Percentiles rank a stretch among this genome's conserved stretches.
Conservation (phyloP, 2,329 filamentous ascomycete species). For the Remersonia thermophila region DNA sequence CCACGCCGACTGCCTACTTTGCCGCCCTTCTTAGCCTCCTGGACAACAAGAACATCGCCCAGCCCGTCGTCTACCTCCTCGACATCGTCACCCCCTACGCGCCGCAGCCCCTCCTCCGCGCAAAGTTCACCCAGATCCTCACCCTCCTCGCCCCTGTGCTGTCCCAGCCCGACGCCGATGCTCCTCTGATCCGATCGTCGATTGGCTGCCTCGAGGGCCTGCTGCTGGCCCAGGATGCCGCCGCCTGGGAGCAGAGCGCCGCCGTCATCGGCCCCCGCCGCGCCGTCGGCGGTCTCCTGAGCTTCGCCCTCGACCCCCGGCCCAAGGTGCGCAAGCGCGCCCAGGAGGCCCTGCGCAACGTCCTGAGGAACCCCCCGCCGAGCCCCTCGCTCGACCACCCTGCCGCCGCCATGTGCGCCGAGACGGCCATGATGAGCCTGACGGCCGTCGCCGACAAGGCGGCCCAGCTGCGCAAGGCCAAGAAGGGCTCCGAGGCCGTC, state of each 20-base stretch:
- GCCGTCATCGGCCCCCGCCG: constrained; percentile 75
- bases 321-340: constrained; percentile 92
- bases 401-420: constrained; percentile 89
- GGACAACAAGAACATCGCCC: constrained; percentile 69
- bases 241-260: constrained; percentile 77
- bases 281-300: constrained; percentile 75
- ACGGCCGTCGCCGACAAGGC: constrained; percentile 58
- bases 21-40: constrained; percentile 86
- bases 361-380: constrained; percentile 75
- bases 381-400: constrained; percentile 90
- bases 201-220: constrained; percentile 92
- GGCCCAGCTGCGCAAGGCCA: constrained; percentile 53
- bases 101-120: constrained; percentile 74
- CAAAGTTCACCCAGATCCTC: constrained; percentile 92
- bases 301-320: constrained; percentile 70
- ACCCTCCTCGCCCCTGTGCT: constrained; percentile 74
- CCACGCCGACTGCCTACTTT: constrained; percentile 85
- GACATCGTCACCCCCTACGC: constrained; percentile 80
- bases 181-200: constrained; percentile 71
- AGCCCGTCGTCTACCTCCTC: constrained; percentile 87
- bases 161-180: constrained; percentile 68
- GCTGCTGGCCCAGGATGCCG: constrained; percentile 73
- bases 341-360: constrained; percentile 73
- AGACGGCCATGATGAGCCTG: constrained; percentile 73
- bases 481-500: constrained; percentile 43